phyloP scores from a whole-genome alignment of 1,284 basidiomycete species.

The Spongispora temasekensis region DNA sequence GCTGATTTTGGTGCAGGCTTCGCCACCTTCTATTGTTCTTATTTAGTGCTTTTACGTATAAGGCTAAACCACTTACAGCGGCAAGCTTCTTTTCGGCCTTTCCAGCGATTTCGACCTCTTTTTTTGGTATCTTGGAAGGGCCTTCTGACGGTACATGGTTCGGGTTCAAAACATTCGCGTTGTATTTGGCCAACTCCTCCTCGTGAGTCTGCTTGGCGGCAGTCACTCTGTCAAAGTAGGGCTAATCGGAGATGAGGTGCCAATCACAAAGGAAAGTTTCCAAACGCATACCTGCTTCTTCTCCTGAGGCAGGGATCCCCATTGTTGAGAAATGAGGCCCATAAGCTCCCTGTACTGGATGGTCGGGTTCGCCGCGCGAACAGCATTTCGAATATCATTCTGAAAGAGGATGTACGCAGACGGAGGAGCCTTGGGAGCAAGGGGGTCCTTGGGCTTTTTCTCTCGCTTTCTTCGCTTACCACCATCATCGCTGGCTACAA shows the following conservation, averaged over 20 bases:
- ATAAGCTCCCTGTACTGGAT: conserved; percentile 77
- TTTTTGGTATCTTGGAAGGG: conserved; percentile 25
- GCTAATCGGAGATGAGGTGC: conserved; percentile 17
- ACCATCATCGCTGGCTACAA: conserved; percentile 42
- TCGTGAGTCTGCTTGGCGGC: conserved; percentile 51
- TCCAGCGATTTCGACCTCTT: conserved; percentile 16
- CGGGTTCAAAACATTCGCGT: conserved; percentile 47
- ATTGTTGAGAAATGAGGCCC: conserved; percentile 69
- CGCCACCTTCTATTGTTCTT: conserved; percentile 22
- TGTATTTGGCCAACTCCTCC: conserved; percentile 53
- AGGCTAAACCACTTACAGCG: conserved; percentile 16
- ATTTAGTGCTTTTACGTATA: conserved; percentile 17
- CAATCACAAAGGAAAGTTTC: conserved; percentile 1
- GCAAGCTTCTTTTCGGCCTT: conserved; percentile 29
- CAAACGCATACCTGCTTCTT: conserved; percentile 67
- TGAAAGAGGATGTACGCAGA: conserved; percentile 97
- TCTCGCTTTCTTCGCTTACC: conserved; percentile 46
- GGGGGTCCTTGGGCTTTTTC: conserved; percentile 82
- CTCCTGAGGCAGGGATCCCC: conserved; percentile 67
- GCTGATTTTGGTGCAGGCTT: conserved; percentile 28
- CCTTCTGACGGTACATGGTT: conserved; percentile 44
- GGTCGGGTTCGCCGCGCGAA: conserved; percentile 66
- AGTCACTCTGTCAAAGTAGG: conserved; percentile 31
- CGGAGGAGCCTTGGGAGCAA: conserved; percentile 92
- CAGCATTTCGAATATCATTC: conserved; percentile 81